These are phyloP conservation scores for Cymbidium sinense DNA, from an alignment of 106 monocot species.

Conservation along the genomic window DNA sequence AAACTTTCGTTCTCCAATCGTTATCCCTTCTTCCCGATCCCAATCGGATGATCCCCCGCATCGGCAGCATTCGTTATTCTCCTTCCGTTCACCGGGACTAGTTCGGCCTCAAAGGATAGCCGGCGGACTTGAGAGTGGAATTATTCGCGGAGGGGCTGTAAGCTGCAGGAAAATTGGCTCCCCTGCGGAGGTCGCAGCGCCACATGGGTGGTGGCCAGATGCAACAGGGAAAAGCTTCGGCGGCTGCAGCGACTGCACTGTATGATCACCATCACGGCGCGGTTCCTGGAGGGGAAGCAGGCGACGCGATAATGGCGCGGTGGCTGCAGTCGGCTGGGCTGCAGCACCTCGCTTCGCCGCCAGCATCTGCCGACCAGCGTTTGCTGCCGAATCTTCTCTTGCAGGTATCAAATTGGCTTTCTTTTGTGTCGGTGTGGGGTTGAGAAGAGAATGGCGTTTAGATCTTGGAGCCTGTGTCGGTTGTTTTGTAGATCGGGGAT, in stretches of 20 bases:
- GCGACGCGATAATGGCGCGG: constrained; percentile 71
- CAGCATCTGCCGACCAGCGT: constrained; percentile 47
- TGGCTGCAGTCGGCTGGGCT: constrained; percentile 90
- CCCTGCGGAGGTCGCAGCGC: constrained; percentile 66
- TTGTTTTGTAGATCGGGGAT: neutral
- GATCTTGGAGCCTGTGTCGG: neutral
- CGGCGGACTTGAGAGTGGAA: neutral
- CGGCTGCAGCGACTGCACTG: constrained; percentile 30
- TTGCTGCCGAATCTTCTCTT: constrained; percentile 45
- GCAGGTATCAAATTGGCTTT: constrained; percentile 34
- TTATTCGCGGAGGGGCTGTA: neutral
- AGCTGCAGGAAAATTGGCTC: constrained; percentile 45
- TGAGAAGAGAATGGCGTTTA: neutral
- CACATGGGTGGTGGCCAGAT: constrained; percentile 45
- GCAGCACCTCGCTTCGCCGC: constrained; percentile 77
- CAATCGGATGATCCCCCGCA: neutral
- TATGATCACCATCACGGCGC: constrained; percentile 28
- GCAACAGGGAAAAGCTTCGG: constrained; percentile 44
- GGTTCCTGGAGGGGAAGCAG: constrained; percentile 21
- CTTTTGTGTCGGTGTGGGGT: neutral
- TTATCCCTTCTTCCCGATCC: neutral
- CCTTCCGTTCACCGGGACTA: neutral
- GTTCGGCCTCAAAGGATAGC: neutral
- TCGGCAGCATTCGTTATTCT: neutral
- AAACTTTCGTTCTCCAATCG: neutral